phyloP scores from a whole-genome alignment of 1,284 basidiomycete species.

The Ganoderma lingzhi region DNA sequence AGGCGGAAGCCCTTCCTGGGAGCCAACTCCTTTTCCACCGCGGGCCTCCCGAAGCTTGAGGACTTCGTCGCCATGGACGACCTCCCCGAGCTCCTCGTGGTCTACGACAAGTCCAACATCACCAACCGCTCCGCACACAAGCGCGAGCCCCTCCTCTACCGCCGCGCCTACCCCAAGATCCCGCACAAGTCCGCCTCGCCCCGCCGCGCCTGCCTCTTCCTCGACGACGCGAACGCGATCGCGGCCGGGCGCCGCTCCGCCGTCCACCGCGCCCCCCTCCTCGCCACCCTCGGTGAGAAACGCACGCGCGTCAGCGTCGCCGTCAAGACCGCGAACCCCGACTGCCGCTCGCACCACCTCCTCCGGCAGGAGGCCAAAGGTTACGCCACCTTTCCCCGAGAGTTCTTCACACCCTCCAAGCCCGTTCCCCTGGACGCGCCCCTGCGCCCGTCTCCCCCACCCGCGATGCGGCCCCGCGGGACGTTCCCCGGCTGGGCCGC shows the following conservation, averaged over 20 bases:
- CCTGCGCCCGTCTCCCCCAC: slow-evolving; percentile 13
- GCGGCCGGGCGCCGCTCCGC: slow-evolving; percentile 45
- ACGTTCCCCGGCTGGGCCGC: slow-evolving; percentile 33
- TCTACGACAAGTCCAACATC: slow-evolving; percentile 34
- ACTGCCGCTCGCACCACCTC: slow-evolving; percentile 33
- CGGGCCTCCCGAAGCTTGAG: slow-evolving; percentile 36
- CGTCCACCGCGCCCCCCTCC: slow-evolving; percentile 41
- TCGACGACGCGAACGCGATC: slow-evolving; percentile 40
- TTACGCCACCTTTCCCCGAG: slow-evolving; percentile 50
- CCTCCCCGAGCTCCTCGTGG: slow-evolving; percentile 42
- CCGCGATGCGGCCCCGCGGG: slow-evolving; percentile 18
- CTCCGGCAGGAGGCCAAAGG: slow-evolving; percentile 50
- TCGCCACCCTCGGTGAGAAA: slow-evolving; percentile 37
- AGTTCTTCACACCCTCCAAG: slow-evolving; percentile 46
- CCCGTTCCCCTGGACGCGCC: slow-evolving; percentile 51
- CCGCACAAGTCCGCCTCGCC: neutral
- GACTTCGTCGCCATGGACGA: slow-evolving; percentile 39
- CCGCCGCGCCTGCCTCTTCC: slow-evolving; percentile 30
- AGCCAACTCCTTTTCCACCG: slow-evolving; percentile 10
- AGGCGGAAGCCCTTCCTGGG: neutral
- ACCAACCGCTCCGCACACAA: slow-evolving; percentile 17
- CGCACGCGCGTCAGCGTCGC: slow-evolving; percentile 42
- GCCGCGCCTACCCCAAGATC: slow-evolving; percentile 27
- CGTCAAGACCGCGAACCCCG: slow-evolving; percentile 39
- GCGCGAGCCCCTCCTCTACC: slow-evolving; percentile 18